A percentile compares a stretch with the other conserved stretches of the same genome.
Conservation (phyloP, 768 basidiomycete species). For the Basidioascus undulatus region DNA sequence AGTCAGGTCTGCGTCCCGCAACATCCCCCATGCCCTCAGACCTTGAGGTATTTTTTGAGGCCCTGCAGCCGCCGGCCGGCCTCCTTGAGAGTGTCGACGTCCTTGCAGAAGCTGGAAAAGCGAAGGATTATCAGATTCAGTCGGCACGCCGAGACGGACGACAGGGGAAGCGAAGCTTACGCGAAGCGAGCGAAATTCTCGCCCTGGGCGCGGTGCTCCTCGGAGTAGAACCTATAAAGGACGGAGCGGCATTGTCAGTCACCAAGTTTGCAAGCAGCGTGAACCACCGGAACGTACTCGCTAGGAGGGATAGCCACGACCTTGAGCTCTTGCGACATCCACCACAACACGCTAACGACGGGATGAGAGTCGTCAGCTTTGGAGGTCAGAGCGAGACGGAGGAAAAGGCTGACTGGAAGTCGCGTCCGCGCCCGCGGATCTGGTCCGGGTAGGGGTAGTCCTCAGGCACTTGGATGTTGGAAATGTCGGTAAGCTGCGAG, state of each 20-base stretch:
- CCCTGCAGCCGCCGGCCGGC: conserved; percentile 64
- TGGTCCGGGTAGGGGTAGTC: conserved; percentile 58
- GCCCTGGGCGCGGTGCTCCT: conserved; percentile 61
- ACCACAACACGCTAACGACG: conserved; percentile 63
- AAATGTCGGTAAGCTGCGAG: conserved; percentile 48
- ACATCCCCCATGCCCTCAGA: no score
- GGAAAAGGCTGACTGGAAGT: conserved; percentile 40
- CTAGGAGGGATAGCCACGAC: conserved; percentile 87
- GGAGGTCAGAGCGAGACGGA: not conserved
- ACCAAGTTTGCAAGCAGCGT: not conserved
- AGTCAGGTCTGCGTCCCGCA: no score
- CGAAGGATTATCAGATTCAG: not conserved
- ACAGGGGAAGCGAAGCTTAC: conserved; percentile 20
- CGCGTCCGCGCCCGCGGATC: conserved; percentile 53
- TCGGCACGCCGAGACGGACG: no score
- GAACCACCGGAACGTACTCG: conserved; percentile 35
- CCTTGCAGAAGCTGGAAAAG: conserved; percentile 97
- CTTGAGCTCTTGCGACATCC: conserved; percentile 68
- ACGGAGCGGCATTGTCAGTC: conserved; percentile 3
- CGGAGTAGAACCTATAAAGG: conserved; percentile 55
- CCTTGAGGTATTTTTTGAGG: conserved; percentile 38
- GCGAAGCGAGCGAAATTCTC: conserved; percentile 73
- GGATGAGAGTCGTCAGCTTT: conserved; percentile 5
- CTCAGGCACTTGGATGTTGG: conserved; percentile 50
- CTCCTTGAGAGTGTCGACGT: conserved; percentile 49